These are phyloP conservation scores for Pichia sp. DNA, from an alignment of 1,139 yeast species.

Conservation along the genomic window DNA sequence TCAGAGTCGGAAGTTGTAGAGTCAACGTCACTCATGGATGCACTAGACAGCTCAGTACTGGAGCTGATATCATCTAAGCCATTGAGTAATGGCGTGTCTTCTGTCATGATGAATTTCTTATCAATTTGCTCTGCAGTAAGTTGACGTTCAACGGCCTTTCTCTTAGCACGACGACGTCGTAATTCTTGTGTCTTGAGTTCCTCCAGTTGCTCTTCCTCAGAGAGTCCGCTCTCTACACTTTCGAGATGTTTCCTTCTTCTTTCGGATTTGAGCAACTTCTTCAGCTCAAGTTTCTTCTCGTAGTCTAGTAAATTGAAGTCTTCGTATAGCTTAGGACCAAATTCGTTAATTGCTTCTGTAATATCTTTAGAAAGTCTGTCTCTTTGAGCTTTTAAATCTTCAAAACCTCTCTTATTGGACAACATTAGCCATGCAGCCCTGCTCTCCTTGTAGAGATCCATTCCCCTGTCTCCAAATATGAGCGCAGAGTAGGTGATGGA, in stretches of 20 bases:
- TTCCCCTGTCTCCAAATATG: conserved; percentile 85
- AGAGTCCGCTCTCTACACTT: conserved; percentile 34
- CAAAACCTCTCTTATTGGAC: conserved; percentile 48
- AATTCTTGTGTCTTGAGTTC: conserved; percentile 49
- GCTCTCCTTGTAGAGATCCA: conserved; percentile 78
- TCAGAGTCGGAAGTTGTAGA: conserved; percentile 18
- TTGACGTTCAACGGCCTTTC: conserved; percentile 12
- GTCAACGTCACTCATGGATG: conserved; percentile 22
- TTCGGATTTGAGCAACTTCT: conserved; percentile 38
- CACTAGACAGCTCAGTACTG: conserved; percentile 24
- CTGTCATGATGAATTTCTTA: conserved; percentile 17
- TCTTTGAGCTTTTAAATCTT: conserved; percentile 49
- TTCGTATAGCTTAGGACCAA: conserved; percentile 75
- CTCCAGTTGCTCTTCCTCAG: conserved; percentile 47
- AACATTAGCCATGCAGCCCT: conserved; percentile 77
- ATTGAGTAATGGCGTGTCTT: conserved; percentile 25
- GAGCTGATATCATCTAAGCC: conserved; percentile 23
- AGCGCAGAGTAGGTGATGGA: conserved; percentile 80
- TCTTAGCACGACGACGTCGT: conserved; percentile 34
- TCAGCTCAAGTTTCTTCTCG: conserved; percentile 37
- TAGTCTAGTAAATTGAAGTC: conserved; percentile 58
- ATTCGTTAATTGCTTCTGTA: conserved; percentile 58
- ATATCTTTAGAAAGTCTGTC: conserved; percentile 50
- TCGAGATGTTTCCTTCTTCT: conserved; percentile 32
- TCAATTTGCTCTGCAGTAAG: conserved; percentile 1